Evolutionary conservation across 306 rosid species (phyloP).

Genomic region (Prunus mongolica): DNA sequence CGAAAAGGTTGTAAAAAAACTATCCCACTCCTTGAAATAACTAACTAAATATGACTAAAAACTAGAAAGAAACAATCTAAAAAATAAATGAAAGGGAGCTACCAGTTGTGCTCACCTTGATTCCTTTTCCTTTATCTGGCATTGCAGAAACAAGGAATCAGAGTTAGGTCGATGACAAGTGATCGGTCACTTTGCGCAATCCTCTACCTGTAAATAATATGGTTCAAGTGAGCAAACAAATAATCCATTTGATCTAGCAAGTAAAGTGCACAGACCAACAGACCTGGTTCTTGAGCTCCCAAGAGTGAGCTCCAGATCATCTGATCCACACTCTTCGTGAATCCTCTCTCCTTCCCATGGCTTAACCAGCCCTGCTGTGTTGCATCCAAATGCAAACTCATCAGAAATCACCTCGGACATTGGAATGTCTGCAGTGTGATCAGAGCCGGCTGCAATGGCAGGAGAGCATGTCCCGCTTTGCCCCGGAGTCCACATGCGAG

Average conservation of each 20-base stretch:
- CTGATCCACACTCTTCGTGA: constrained; percentile 69
- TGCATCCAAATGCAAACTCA: constrained; percentile 85
- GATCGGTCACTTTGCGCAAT: constrained; percentile 19
- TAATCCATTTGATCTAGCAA: neutral
- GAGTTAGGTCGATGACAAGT: constrained; percentile 21
- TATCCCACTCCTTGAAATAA: constrained; percentile 38
- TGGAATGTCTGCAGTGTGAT: constrained; percentile 72
- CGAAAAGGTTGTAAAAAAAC: constrained; percentile 33
- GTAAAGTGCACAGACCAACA: constrained; percentile 13
- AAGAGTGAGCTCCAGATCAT: constrained; percentile 92
- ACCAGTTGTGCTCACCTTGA: constrained; percentile 30
- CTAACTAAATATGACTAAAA: constrained; percentile 37
- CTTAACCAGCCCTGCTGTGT: constrained; percentile 58
- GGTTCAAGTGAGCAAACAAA: constrained; percentile 11
- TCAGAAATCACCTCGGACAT: constrained; percentile 70
- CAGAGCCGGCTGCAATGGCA: constrained; percentile 66
- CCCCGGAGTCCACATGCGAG: constrained; percentile 86
- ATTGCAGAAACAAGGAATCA: constrained; percentile 25
- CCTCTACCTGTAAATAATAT: constrained; percentile 39
- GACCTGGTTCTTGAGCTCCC: constrained; percentile 83
- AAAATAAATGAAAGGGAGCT: constrained; percentile 31
- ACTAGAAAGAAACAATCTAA: constrained; percentile 7
- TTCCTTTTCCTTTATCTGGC: constrained; percentile 25
- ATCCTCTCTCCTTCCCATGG: constrained; percentile 92
- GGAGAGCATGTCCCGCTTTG: constrained; percentile 95